Percentiles rank a stretch among this genome's conserved stretches.
These are phyloP conservation scores for Crithidia expoeki DNA, from an alignment of 208 protist genomes.

Conservation along the genomic window DNA sequence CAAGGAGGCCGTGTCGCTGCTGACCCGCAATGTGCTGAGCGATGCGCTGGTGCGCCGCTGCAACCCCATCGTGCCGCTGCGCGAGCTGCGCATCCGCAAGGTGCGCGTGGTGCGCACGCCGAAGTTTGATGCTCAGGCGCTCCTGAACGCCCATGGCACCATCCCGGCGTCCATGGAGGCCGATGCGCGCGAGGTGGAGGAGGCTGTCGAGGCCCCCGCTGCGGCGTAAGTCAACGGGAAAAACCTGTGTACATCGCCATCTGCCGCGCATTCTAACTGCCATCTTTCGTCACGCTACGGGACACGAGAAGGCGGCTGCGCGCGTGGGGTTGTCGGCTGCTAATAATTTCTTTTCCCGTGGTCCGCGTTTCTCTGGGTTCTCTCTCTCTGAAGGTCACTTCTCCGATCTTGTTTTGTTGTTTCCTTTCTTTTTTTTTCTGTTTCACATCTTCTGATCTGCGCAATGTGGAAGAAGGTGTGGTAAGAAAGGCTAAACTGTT, in stretches of 20 bases:
- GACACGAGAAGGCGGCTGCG: too few species aligned
- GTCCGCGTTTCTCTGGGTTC: too few species aligned
- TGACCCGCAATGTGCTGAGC: constrained; percentile 95
- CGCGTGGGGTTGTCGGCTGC: too few species aligned
- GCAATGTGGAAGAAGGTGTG: too few species aligned
- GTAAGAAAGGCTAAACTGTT: too few species aligned
- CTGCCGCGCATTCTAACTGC: too few species aligned
- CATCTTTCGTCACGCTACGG: too few species aligned
- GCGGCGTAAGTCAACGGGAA: constrained; percentile 25
- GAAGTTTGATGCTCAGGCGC: constrained; percentile 95
- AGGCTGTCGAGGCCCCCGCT: constrained; percentile 59
- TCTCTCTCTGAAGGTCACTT: too few species aligned
- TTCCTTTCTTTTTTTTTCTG: too few species aligned
- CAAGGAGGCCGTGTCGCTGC: constrained; percentile 94
- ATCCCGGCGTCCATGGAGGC: constrained; percentile 86
- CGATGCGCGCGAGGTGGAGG: constrained; percentile 75
- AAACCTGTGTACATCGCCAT: not conserved
- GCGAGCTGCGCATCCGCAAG: constrained; percentile 99
- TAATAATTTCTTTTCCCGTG: too few species aligned
- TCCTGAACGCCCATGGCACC: constrained; percentile 92
- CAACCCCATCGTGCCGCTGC: constrained; percentile 96
- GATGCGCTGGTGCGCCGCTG: constrained; percentile 95
- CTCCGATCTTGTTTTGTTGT: too few species aligned
- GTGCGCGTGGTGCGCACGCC: constrained; percentile 96
- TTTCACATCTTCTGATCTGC: too few species aligned